Percentiles rank a stretch among this genome's conserved stretches.
These are phyloP conservation scores for Thymus mandschuricus DNA, from an alignment of 257 asterid species.

Conservation along the genomic window DNA sequence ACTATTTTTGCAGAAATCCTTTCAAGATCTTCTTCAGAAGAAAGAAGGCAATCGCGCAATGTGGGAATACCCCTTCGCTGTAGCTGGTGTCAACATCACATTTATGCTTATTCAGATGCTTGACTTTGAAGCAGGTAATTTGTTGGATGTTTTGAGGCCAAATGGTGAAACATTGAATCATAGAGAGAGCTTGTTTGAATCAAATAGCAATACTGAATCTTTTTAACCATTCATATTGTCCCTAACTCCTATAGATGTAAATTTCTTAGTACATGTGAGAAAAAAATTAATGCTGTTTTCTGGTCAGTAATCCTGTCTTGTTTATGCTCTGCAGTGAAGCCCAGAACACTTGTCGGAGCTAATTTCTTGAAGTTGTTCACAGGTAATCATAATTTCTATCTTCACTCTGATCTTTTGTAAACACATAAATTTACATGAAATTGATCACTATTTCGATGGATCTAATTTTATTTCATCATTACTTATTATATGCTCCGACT, in stretches of 20 bases:
- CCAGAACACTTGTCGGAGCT: slow-evolving; percentile 86
- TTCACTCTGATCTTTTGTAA: slow-evolving; percentile 15
- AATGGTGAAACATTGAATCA: slow-evolving; percentile 1
- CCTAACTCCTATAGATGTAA: not conserved
- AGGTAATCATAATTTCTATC: slow-evolving; percentile 51
- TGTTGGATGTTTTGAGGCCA: slow-evolving; percentile 26
- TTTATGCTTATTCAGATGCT: slow-evolving; percentile 99
- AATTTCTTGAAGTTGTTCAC: slow-evolving; percentile 90
- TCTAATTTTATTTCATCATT: not conserved
- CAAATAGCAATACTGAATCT: not conserved
- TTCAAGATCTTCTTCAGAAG: slow-evolving; percentile 95
- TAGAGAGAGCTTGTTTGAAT: slow-evolving; percentile 13
- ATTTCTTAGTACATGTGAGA: slow-evolving; percentile 8
- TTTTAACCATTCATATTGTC: not conserved
- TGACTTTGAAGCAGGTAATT: slow-evolving; percentile 93
- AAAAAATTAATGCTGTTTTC: slow-evolving; percentile 7
- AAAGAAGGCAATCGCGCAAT: slow-evolving; percentile 92
- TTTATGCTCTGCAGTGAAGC: slow-evolving; percentile 71
- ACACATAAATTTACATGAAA: not conserved
- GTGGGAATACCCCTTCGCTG: slow-evolving; percentile 99
- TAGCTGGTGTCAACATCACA: slow-evolving; percentile 97
- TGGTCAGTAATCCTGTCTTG: slow-evolving; percentile 27
- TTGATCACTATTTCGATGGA: not conserved
- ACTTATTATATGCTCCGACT: slow-evolving; percentile 6
- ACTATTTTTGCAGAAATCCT: slow-evolving; percentile 66